These are phyloP conservation scores for Xylaria longipes DNA, from an alignment of 495 filamentous ascomycete species.

Conservation along the genomic window DNA sequence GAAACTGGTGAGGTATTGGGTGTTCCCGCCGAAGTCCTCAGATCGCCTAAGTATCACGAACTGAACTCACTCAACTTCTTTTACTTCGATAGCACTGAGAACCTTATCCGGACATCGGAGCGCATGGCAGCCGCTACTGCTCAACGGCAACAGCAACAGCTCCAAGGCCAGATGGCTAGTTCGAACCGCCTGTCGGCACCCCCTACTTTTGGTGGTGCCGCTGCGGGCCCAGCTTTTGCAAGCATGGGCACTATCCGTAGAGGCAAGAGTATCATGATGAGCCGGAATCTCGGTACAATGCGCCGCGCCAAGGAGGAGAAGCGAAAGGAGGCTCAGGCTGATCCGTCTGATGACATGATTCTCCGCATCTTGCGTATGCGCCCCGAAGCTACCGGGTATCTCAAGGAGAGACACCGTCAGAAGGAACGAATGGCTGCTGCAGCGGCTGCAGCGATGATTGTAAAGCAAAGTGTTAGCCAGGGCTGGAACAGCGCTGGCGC, in stretches of 20 bases:
- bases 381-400: constrained; percentile 88
- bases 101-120: constrained; percentile 89
- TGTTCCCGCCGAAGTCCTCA: constrained; percentile 87
- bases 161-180: constrained; percentile 42
- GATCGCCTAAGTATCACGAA: constrained; percentile 97
- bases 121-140: constrained; percentile 90
- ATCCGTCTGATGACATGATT: constrained; percentile 98
- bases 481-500: constrained; percentile 65
- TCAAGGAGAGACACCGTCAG: constrained; percentile 89
- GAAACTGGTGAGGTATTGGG: constrained; percentile 87
- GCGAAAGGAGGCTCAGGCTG: constrained; percentile 91
- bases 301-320: constrained; percentile 94
- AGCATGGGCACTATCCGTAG: constrained; percentile 76
- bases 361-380: constrained; percentile 94
- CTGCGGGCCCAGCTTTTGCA: constrained; percentile 65
- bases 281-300: constrained; percentile 95
- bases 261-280: constrained; percentile 94
- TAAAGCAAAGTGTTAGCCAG: constrained; percentile 82
- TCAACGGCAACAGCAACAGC: constrained; percentile 72
- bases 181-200: constrained; percentile 76
- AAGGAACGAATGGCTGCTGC: constrained; percentile 90
- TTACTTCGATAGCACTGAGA: constrained; percentile 93
- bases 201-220: constrained; percentile 56
- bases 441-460: constrained; percentile 92
- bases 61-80: constrained; percentile 96